Evolutionary conservation across 768 basidiomycete species (phyloP).

Genomic region (Daedaleopsis nitida): DNA sequence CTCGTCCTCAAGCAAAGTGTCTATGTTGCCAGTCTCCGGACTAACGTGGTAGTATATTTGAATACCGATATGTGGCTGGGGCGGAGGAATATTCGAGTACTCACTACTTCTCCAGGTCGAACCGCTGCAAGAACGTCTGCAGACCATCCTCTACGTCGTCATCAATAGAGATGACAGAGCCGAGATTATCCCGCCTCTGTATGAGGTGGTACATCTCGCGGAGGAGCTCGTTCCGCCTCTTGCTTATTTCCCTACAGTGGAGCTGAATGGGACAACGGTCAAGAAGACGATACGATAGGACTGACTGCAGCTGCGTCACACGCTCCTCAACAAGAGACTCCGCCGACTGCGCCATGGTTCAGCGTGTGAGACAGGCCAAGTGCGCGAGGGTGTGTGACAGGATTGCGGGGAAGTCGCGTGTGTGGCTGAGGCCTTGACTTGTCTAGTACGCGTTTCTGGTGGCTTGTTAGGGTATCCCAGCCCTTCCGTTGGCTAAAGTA

Average conservation of each 20-base stretch:
- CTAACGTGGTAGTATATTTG: conserved; percentile 24
- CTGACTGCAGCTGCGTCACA: conserved; percentile 30
- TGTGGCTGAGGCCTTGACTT: conserved; percentile 16
- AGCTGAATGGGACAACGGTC: conserved; percentile 4
- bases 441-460: not conserved
- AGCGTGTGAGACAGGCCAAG: not conserved
- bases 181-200: conserved; percentile 49
- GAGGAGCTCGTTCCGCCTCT: conserved; percentile 70
- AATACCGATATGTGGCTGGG: conserved; percentile 7
- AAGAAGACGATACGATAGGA: not conserved
- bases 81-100: conserved; percentile 23
- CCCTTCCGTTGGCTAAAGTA: not conserved
- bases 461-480: not conserved
- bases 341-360: conserved; percentile 21
- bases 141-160: conserved; percentile 45
- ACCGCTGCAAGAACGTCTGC: conserved; percentile 54
- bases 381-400: conserved; percentile 9
- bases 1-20: conserved; percentile 27
- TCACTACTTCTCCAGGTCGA: conserved; percentile 56
- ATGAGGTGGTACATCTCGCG: conserved; percentile 72
- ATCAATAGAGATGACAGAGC: conserved; percentile 39
- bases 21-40: conserved; percentile 35
- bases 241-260: conserved; percentile 53
- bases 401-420: conserved; percentile 22
- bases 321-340: conserved; percentile 31